Conservation (phyloP, 1,284 basidiomycete genomes). For the Sporisorium exsertum region DNA sequence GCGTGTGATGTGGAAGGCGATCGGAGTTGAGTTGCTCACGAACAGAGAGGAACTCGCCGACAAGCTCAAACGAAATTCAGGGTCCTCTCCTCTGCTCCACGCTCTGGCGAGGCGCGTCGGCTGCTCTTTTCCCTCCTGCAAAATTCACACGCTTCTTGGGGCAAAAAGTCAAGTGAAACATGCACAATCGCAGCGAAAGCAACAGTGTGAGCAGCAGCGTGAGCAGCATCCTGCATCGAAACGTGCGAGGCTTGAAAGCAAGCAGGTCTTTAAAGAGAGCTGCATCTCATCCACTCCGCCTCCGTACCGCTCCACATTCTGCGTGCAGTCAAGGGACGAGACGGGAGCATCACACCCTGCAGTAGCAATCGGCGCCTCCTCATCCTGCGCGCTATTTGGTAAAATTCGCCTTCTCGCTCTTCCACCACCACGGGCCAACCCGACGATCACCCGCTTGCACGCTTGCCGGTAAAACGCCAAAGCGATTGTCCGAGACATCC, state of each 20-base stretch:
- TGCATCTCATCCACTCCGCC: neutral
- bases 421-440: neutral
- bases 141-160: neutral
- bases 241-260: neutral
- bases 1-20: neutral
- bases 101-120: constrained; percentile 1
- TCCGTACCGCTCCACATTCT: constrained; percentile 2
- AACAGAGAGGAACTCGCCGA: neutral
- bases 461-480: neutral
- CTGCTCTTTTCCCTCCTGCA: neutral
- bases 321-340: neutral
- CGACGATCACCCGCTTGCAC: neutral
- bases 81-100: constrained; percentile 3
- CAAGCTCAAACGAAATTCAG: constrained; percentile 1
- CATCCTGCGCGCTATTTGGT: neutral
- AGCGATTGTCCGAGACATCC: neutral
- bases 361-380: neutral
- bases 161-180: neutral
- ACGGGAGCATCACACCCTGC: neutral
- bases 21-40: neutral
- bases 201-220: neutral
- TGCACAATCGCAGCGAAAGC: constrained; percentile 2
- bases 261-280: neutral
- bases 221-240: neutral
- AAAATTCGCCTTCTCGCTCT: neutral